These are phyloP conservation scores for Auricularia sp. DNA, from an alignment of 768 basidiomycete species.

Conservation along the genomic window DNA sequence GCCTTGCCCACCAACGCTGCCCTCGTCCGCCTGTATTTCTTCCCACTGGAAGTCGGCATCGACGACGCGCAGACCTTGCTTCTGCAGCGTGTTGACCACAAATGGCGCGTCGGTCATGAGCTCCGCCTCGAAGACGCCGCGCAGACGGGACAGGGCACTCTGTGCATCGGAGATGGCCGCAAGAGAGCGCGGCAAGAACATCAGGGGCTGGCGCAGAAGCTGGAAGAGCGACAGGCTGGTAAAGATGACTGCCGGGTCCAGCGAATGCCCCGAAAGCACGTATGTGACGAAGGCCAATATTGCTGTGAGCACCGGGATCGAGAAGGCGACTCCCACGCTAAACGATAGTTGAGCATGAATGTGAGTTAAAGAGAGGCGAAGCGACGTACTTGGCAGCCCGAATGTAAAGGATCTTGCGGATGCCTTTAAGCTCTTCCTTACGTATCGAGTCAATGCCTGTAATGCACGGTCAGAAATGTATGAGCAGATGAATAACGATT, in stretches of 20 bases:
- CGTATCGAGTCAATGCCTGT: constrained; percentile 47
- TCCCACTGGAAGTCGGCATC: constrained; percentile 62
- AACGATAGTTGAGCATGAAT: constrained; percentile 9
- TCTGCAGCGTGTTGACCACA: constrained; percentile 34
- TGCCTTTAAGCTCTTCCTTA: constrained; percentile 43
- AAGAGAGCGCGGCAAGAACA: constrained; percentile 44
- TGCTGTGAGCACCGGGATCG: constrained; percentile 53
- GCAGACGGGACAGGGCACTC: constrained; percentile 48
- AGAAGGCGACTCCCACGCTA: constrained; percentile 45
- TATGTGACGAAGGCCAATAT: constrained; percentile 62
- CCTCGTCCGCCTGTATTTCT: constrained; percentile 18
- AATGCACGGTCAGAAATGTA: neutral
- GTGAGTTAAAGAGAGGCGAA: constrained; percentile 11
- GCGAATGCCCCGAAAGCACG: constrained; percentile 39
- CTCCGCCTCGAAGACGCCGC: constrained; percentile 46
- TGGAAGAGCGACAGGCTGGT: constrained; percentile 54
- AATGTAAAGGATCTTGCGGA: constrained; percentile 48
- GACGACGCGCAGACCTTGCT: constrained; percentile 40
- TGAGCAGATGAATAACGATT: neutral
- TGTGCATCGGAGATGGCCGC: constrained; percentile 35
- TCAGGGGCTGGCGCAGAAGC: constrained; percentile 59
- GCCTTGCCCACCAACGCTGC: constrained; percentile 10
- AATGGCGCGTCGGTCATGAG: constrained; percentile 33
- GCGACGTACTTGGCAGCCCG: constrained; percentile 49
- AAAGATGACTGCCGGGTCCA: constrained; percentile 62